A percentile compares a stretch with the other conserved stretches of the same genome.
Evolutionary conservation across 1,284 basidiomycete species (phyloP).

Genomic region (Sporisorium graminicola): DNA sequence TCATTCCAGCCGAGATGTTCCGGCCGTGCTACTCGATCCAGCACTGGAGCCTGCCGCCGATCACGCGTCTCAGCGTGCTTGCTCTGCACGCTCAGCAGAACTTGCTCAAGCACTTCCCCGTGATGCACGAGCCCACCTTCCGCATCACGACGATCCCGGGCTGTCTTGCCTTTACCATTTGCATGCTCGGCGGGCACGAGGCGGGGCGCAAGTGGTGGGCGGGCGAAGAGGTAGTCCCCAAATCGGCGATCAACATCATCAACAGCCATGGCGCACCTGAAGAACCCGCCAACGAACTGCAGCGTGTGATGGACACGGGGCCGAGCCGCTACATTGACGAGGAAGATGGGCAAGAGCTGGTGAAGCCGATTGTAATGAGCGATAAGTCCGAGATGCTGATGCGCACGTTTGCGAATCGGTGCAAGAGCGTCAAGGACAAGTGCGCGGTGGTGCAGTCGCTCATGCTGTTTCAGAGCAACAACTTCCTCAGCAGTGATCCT

Average conservation of each 20-base stretch:
- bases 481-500: slow-evolving; percentile 55
- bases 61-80: slow-evolving; percentile 57
- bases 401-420: slow-evolving; percentile 51
- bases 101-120: slow-evolving; percentile 61
- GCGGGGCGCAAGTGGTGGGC: slow-evolving; percentile 62
- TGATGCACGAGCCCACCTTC: slow-evolving; percentile 63
- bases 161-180: slow-evolving; percentile 59
- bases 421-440: slow-evolving; percentile 54
- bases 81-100: slow-evolving; percentile 63
- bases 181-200: slow-evolving; percentile 61
- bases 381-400: slow-evolving; percentile 63
- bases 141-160: slow-evolving; percentile 59
- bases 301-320: slow-evolving; percentile 18
- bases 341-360: slow-evolving; percentile 60
- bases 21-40: slow-evolving; percentile 57
- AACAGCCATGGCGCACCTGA: slow-evolving; percentile 24
- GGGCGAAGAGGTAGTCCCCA: slow-evolving; percentile 59
- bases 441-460: slow-evolving; percentile 61
- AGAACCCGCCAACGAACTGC: slow-evolving; percentile 7
- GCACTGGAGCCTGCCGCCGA: slow-evolving; percentile 60
- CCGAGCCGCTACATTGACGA: slow-evolving; percentile 48
- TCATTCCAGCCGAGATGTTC: slow-evolving; percentile 57
- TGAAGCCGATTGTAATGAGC: slow-evolving; percentile 61
- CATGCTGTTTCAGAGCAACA: slow-evolving; percentile 59
- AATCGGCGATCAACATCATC: slow-evolving; percentile 39